These are phyloP conservation scores for Houttuynia cordata DNA, from an alignment of 164 flowering plant species.

Conservation along the genomic window DNA sequence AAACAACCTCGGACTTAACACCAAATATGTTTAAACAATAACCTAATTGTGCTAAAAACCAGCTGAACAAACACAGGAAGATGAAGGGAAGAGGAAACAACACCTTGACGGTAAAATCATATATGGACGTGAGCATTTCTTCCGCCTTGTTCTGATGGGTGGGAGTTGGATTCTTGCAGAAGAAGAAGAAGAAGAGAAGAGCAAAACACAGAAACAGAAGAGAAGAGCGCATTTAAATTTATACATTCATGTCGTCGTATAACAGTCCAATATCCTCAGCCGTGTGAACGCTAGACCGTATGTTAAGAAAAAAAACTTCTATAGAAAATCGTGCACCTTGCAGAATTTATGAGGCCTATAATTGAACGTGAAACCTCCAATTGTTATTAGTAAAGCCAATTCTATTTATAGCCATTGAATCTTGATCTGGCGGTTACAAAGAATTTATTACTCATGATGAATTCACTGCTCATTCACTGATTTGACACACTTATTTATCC, in stretches of 20 bases:
- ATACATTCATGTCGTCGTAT: not conserved
- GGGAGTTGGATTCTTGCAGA: slow-evolving; percentile 10
- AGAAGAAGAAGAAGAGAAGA: slow-evolving; percentile 11
- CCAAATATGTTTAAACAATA: not conserved
- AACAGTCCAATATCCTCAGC: not conserved
- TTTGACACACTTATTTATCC: too few relatives aligned
- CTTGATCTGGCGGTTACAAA: too few relatives aligned
- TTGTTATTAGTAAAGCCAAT: too few relatives aligned
- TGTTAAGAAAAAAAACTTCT: too few relatives aligned
- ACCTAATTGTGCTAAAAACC: not conserved
- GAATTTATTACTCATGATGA: too few relatives aligned
- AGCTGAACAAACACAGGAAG: not conserved
- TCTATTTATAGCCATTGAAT: too few relatives aligned
- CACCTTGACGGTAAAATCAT: slow-evolving; percentile 33
- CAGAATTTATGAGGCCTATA: not conserved
- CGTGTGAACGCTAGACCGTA: too few relatives aligned
- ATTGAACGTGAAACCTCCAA: too few relatives aligned
- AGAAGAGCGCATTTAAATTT: slow-evolving; percentile 12
- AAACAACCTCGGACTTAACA: not conserved
- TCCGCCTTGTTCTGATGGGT: slow-evolving; percentile 12
- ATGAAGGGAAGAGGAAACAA: not conserved
- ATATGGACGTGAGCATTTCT: slow-evolving; percentile 20
- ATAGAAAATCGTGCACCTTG: too few relatives aligned
- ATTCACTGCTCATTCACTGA: too few relatives aligned
- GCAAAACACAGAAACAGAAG: slow-evolving; percentile 16